Conservation (phyloP, 352 stramenopile genomes). For the Pythium chondricola region DNA sequence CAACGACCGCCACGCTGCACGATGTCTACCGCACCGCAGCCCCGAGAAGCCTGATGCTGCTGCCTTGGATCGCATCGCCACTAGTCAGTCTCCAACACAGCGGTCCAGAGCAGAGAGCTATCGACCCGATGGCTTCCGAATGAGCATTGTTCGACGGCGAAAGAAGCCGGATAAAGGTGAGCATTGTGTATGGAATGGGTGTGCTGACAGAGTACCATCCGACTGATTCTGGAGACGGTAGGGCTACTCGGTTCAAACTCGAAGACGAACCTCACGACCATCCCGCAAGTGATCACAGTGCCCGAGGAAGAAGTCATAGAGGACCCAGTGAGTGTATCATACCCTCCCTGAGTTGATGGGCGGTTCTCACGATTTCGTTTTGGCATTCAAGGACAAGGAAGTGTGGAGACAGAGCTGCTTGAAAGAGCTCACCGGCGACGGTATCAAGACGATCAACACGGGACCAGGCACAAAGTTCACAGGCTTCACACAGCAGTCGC, state of each 20-base stretch:
- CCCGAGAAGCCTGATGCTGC: conserved; percentile 18
- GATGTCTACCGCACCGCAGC: conserved; percentile 30
- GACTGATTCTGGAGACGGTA: too few species aligned
- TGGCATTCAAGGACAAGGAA: conserved; percentile 3
- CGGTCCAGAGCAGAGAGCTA: conserved; percentile 2
- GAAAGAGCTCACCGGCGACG: conserved; percentile 8
- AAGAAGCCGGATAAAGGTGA: conserved; percentile 5
- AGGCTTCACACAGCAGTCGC: conserved; percentile 2
- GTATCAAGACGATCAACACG: background rate
- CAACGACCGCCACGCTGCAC: conserved; percentile 43
- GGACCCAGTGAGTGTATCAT: background rate
- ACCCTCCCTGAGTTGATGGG: background rate
- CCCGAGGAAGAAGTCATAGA: conserved; percentile 9
- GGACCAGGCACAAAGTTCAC: background rate
- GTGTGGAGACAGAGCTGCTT: conserved; percentile 14
- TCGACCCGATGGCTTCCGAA: conserved; percentile 5
- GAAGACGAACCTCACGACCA: conserved; percentile 4
- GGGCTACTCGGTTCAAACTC: too few species aligned
- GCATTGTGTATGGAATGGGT: too few species aligned
- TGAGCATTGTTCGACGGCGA: conserved; percentile 4
- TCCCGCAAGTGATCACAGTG: conserved; percentile 13
- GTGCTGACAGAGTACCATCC: too few species aligned
- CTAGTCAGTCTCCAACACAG: background rate
- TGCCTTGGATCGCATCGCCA: background rate
- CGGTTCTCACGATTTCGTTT: background rate